Evolutionary conservation across 495 filamentous ascomycete genomes (phyloP), one percentile per base, ranked within the genome.

Genomic region (Penicillium egyptiacum): DNA sequence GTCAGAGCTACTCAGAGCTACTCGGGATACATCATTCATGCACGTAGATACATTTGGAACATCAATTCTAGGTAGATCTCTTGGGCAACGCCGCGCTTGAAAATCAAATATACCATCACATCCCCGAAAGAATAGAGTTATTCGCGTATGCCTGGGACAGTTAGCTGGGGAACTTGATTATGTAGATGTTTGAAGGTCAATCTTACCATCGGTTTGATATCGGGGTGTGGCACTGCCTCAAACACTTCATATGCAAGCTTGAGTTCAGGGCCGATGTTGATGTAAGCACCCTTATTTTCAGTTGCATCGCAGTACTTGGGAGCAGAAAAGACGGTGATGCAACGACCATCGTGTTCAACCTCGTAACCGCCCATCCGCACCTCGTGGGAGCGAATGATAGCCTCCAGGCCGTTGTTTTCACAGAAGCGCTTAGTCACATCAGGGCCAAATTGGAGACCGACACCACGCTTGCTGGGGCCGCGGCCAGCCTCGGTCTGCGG

Each of bases 261-360:
- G 66, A 92, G 89, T 41, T 96, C 89, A 8, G 90, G 84, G 4
- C 90, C 89, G 64, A 99, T 88, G 74, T 98, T 98, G 82, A 99
- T 99, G 70, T 94, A 99, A 5, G 94, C 94, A 53, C 94, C 94
- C 79, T 92, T 96, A 74, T 99, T 99, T 71, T 96, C 92, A 1
- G 94, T 97, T 61, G 88, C 87, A 68, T 99, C 94, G 77, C 96
- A 98, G 71, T 99, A 99, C 71, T 87, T 95, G 28, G 94, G 94
- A 10, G 94, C 94, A 16, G 94, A 98, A 78, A 99, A 99, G 61
- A 99, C 94, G n/a, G 94, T 99, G 59, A 99, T 96, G 70, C 95
- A 99, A 56, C 84, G 86, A 58, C 94, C 94, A 65, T 94, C 89
- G 68, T 99, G 94, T 79, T 99, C 94, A 61, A 96, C 92, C 72